A percentile compares a stretch with the other conserved stretches of the same genome.
Conservation (phyloP, 768 basidiomycete species). For the Hypsizygus marmoreus region DNA sequence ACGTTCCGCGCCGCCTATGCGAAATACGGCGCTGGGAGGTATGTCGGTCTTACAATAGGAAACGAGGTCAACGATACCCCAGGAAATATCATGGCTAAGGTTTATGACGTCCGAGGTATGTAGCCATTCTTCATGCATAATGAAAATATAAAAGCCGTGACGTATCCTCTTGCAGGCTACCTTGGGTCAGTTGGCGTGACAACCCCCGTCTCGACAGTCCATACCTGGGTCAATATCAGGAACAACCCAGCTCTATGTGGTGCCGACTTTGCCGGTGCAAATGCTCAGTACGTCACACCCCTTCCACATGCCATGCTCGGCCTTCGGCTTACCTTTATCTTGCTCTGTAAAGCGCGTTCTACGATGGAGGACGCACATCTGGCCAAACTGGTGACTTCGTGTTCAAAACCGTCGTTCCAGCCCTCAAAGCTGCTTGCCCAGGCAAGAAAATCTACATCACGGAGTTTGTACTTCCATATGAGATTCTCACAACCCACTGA, state of each 20-base stretch:
- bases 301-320: neutral
- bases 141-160: neutral
- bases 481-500: conserved; percentile 4
- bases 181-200: conserved; percentile 34
- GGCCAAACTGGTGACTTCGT: conserved; percentile 39
- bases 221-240: conserved; percentile 37
- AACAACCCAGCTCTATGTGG: conserved; percentile 33
- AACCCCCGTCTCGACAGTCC: conserved; percentile 38
- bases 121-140: neutral
- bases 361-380: conserved; percentile 31
- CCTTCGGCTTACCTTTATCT: neutral
- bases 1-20: conserved; percentile 32
- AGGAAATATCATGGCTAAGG: conserved; percentile 36
- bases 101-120: conserved; percentile 36
- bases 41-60: conserved; percentile 36
- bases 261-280: conserved; percentile 40
- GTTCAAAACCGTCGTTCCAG: conserved; percentile 39
- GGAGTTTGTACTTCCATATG: no score
- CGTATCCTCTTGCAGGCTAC: conserved; percentile 23
- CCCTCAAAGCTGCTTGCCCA: conserved; percentile 35
- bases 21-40: conserved; percentile 33
- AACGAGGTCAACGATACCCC: conserved; percentile 38
- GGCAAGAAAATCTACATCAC: conserved; percentile 38
- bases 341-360: conserved; percentile 32
- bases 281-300: conserved; percentile 33